Evolutionary conservation across 192 early-diverging fungal species (phyloP), one percentile per base, ranked within the genome.

Genomic region (Gigaspora rosea): DNA sequence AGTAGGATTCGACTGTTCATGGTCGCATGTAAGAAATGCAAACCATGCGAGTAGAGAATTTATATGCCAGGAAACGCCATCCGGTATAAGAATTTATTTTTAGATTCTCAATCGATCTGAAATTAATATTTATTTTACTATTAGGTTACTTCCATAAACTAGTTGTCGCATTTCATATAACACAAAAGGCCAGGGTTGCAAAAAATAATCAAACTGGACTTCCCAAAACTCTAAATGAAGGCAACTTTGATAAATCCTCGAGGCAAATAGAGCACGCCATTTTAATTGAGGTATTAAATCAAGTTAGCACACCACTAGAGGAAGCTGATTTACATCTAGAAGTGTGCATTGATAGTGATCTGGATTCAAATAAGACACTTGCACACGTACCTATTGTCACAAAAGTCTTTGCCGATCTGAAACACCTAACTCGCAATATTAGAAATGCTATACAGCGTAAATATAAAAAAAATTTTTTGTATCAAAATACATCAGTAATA

Each of bases 201-300:
- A 27, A 47, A 67, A 33, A 11, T 2, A 35, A 7, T 46, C 9
- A 61, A n/a, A 58, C 22, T 62, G 3, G 32, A 32, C 32, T 32
- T 35, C 13, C 59, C 32, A 48, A 48, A 47, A 67, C 18, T 2
- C 13, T 67, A 2, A 6, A 48, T 48, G 18, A 67, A 11, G 65
- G 20, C 13, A 67, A 67, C 41, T 67, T 67, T 46, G 9, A 13
- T 67, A 1, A 36, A 48, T 36, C n/a, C 3, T 67, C 8, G 6
- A 67, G n/a, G 8, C 16, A 67, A 67, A 67, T 67, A 8, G n/a
- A 67, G 20, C 65, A 67, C 36, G 46, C 41, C 4, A 67, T 47
- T 20, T 48, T 67, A 7, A 11, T 67, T n/a, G 41, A 2, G 41
- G 2, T 67, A 67, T 6, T 67, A 0, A 67, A 48, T 67, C 9